Base-by-base conservation (phyloP, 1,139 yeast genomes). In the Yamadazyma siamensis region DNA sequence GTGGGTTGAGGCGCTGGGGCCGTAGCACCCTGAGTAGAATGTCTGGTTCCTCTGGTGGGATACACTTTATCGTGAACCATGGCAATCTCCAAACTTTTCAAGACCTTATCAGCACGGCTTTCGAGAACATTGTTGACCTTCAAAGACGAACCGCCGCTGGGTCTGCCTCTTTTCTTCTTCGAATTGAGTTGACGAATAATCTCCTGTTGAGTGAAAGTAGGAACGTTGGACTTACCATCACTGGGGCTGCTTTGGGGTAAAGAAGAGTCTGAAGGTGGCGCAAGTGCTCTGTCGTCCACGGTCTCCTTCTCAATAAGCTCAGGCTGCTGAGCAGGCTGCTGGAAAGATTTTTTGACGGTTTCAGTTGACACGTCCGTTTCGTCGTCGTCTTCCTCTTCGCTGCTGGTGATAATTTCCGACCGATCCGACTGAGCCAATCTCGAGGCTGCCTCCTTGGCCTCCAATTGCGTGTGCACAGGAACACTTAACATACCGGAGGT, bases 401-500 rank as follows among this genome's bases (percentile, higher is more conserved):
- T 40, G 11, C 34, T 35, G 21, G 40, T 8, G 42, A 29, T 21
- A n/a, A 25, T 15, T 14, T 20, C 18, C 22, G n/a, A 16, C 23
- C 13, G 24, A 15, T 19, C 25, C 4, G 22, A n/a, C 5, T 20
- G 32, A 8, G 28, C 6, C 16, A 36, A 32, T n/a, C 43, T 29
- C 20, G 16, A 30, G 6, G 34, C 39, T 9, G 43, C 49, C 17
- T 48, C 50, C 17, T 43, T 44, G n/a, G 44, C 43, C 15, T 52
- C 55, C 21, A 52, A 34, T 31, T 47, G 47, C 3, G 56, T 41
- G 32, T 49, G 54, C 12, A 49, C 49, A 1, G 71, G 71, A 21
- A 59, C 47, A 29, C 46, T 49, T 28, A 81, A 56, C 85, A 79
- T 80, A 1, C 88, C 88, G 0, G 85, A 78, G 1, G 84, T 77